Evolutionary conservation across 1,139 yeast genomes (phyloP).

Genomic region (Yamadazyma taylorii): DNA sequence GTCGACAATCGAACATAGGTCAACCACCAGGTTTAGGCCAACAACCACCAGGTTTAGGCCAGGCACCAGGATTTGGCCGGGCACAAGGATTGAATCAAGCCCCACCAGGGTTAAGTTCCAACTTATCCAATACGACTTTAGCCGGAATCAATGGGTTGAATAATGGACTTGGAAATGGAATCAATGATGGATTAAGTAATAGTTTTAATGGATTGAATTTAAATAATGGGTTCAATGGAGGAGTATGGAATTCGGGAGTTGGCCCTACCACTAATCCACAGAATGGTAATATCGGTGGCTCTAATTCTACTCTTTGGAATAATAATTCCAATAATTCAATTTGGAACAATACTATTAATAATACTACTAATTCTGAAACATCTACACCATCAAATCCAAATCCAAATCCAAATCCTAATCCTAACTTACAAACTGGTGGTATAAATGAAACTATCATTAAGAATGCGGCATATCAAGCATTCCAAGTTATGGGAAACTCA

Average conservation of each 20-base stretch:
- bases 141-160: background rate
- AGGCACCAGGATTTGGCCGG: background rate
- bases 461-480: conserved; percentile 36
- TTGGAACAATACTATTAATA: conserved; percentile 11
- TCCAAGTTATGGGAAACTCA: conserved; percentile 29
- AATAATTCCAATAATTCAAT: conserved; percentile 11
- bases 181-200: conserved; percentile 4
- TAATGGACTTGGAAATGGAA: background rate
- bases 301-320: conserved; percentile 28
- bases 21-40: conserved; percentile 6
- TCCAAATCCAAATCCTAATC: too few relatives aligned
- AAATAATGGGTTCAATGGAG: conserved; percentile 1
- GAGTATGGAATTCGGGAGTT: conserved; percentile 23
- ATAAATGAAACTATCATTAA: conserved; percentile 11
- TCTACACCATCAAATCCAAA: too few relatives aligned
- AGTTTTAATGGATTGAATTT: background rate
- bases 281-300: background rate
- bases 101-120: background rate
- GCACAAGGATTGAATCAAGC: background rate
- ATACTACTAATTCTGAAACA: background rate
- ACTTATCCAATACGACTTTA: background rate
- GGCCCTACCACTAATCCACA: conserved; percentile 5
- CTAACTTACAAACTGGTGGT: conserved; percentile 1
- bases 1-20: background rate
- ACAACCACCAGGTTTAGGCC: conserved; percentile 1